Conservation (phyloP, 2,329 filamentous ascomycete species). For the Aspergillus udagawae region DNA sequence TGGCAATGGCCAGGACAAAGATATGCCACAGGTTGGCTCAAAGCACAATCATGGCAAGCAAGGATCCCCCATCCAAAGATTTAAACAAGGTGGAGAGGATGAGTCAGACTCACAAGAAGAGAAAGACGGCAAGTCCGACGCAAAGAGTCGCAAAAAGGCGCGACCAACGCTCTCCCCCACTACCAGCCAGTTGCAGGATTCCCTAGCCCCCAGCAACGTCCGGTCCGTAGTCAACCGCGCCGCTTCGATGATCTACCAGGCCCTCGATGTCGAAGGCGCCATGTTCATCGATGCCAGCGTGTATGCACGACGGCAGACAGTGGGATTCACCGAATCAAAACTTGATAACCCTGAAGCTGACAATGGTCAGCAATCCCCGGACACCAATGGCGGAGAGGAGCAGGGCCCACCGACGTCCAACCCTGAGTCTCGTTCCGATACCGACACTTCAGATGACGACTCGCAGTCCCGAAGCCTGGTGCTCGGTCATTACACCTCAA, state of each 20-base stretch:
- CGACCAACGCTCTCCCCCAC: slow-evolving; percentile 14
- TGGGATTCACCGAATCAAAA: slow-evolving; percentile 1
- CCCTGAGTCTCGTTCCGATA: neutral
- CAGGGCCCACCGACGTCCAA: neutral
- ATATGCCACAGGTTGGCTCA: neutral
- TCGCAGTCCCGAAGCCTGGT: slow-evolving; percentile 10
- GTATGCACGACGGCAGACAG: slow-evolving; percentile 14
- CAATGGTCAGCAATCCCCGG: neutral
- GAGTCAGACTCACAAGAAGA: neutral
- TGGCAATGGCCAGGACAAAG: neutral
- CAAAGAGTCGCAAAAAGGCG: slow-evolving; percentile 1
- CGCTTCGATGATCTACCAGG: slow-evolving; percentile 13
- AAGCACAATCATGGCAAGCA: neutral
- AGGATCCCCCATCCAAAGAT: slow-evolving; percentile 12
- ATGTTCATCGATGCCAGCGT: slow-evolving; percentile 18
- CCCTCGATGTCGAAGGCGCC: slow-evolving; percentile 16
- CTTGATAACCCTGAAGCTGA: neutral
- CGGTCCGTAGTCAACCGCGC: slow-evolving; percentile 17
- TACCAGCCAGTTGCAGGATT: slow-evolving; percentile 13
- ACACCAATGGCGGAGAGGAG: neutral
- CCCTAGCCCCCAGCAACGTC: slow-evolving; percentile 12
- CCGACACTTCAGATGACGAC: neutral
- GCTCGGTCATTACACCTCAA: slow-evolving; percentile 16
- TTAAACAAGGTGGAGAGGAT: slow-evolving; percentile 1
- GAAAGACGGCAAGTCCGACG: neutral